phyloP scores from a whole-genome alignment of 2,329 filamentous ascomycete genomes.

The Hypoxylon sp. region DNA sequence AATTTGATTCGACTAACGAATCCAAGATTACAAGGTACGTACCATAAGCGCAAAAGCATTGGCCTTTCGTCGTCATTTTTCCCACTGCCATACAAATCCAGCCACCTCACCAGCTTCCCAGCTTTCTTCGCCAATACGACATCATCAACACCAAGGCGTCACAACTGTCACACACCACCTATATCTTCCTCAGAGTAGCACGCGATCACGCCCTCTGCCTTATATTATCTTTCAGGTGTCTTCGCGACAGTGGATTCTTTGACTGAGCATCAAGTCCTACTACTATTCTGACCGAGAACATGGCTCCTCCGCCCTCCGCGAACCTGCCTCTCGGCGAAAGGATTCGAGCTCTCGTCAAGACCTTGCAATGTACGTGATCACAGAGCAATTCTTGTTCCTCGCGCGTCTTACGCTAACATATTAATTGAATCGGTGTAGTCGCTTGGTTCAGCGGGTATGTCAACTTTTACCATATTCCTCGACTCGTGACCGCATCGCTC shows the following conservation, averaged over 20 bases:
- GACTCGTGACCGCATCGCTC: constrained; percentile 20
- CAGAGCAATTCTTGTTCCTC: constrained; percentile 28
- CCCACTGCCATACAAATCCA: constrained; percentile 44
- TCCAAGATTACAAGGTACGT: constrained; percentile 3
- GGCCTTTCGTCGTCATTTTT: constrained; percentile 43
- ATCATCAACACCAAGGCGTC: constrained; percentile 29
- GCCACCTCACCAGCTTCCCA: constrained; percentile 46
- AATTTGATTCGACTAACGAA: neutral
- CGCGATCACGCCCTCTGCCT: constrained; percentile 26
- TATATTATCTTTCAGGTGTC: constrained; percentile 25
- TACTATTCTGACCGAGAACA: constrained; percentile 52
- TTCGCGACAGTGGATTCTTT: constrained; percentile 21
- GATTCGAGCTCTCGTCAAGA: constrained; percentile 83
- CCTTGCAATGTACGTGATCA: constrained; percentile 83
- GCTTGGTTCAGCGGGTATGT: constrained; percentile 87
- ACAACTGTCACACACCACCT: constrained; percentile 19
- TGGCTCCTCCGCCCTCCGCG: constrained; percentile 81
- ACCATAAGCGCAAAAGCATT: constrained; percentile 23
- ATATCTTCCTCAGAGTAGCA: constrained; percentile 24
- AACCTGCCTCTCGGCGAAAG: constrained; percentile 79
- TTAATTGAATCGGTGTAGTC: constrained; percentile 62
- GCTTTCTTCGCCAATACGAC: constrained; percentile 34
- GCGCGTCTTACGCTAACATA: constrained; percentile 54
- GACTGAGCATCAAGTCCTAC: constrained; percentile 1
- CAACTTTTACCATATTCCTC: constrained; percentile 33